phyloP scores from a whole-genome alignment of 495 filamentous ascomycete genomes.

The Aspergillus haitiensis region DNA sequence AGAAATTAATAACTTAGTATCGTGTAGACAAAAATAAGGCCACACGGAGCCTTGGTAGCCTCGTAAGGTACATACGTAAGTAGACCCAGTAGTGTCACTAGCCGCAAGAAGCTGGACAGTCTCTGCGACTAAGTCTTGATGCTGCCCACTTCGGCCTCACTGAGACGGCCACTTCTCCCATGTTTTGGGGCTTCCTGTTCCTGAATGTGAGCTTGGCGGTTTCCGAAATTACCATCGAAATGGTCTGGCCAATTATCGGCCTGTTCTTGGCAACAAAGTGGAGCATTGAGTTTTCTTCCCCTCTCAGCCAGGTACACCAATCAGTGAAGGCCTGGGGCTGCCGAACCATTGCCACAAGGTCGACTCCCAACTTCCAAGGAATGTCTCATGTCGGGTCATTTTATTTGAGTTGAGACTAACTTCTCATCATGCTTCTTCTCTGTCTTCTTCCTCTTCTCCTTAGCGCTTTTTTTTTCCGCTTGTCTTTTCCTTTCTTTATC shows the following conservation, averaged over 20 bases:
- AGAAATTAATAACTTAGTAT: too few species aligned
- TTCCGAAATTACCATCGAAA: slow-evolving; percentile 25
- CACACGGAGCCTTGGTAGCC: neutral
- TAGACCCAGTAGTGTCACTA: neutral
- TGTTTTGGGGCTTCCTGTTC: slow-evolving; percentile 35
- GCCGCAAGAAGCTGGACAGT: neutral
- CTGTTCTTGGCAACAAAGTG: slow-evolving; percentile 9
- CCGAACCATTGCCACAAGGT: slow-evolving; percentile 22
- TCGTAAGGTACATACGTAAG: slow-evolving; percentile 5
- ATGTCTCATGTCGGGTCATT: slow-evolving; percentile 25
- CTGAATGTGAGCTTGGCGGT: slow-evolving; percentile 28
- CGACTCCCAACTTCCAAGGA: slow-evolving; percentile 19
- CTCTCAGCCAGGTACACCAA: slow-evolving; percentile 26
- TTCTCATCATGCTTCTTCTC: neutral
- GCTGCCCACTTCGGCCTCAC: neutral
- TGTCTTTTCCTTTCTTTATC: too few species aligned
- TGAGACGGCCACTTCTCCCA: slow-evolving; percentile 2
- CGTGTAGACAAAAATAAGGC: neutral
- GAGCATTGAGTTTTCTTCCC: slow-evolving; percentile 17
- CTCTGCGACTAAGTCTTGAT: too few species aligned
- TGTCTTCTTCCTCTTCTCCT: too few species aligned
- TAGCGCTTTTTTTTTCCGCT: too few species aligned
- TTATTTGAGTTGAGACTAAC: too few species aligned
- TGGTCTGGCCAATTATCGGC: slow-evolving; percentile 21
- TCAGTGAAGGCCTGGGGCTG: slow-evolving; percentile 11